Conservation (phyloP, 75 land plant genomes). For the Chamaecyparis obtusa region DNA sequence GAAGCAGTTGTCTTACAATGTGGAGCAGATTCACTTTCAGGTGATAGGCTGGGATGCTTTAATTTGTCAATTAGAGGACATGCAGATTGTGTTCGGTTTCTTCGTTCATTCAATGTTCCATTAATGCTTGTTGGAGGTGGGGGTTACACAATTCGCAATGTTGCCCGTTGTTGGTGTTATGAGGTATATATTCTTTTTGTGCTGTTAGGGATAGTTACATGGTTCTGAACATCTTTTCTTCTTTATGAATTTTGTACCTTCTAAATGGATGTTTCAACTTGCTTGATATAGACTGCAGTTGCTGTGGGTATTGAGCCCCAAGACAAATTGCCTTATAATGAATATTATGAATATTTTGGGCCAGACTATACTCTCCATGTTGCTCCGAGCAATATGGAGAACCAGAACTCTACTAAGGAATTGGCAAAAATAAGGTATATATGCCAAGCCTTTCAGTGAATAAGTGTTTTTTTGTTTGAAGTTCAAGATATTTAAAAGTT, state of each 20-base stretch:
- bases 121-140: conserved; percentile 70
- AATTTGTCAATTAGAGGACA: conserved; percentile 62
- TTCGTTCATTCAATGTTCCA: conserved; percentile 67
- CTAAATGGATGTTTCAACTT: conserved; percentile 8
- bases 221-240: background rate
- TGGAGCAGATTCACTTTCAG: conserved; percentile 62
- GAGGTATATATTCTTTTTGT: conserved; percentile 21
- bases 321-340: conserved; percentile 67
- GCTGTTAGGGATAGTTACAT: background rate
- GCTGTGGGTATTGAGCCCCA: conserved; percentile 66
- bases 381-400: conserved; percentile 57
- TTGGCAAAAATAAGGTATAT: conserved; percentile 50
- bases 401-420: conserved; percentile 44
- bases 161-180: conserved; percentile 71
- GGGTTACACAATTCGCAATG: conserved; percentile 72
- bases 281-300: conserved; percentile 57
- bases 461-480: background rate
- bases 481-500: background rate
- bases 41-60: conserved; percentile 63
- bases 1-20: conserved; percentile 65
- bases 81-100: conserved; percentile 53
- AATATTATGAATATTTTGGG: conserved; percentile 72
- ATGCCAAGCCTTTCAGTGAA: background rate
- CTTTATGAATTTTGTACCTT: background rate
- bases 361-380: conserved; percentile 71